Base-by-base conservation (phyloP, 805 yeast species). In the Ogataea siamensis region DNA sequence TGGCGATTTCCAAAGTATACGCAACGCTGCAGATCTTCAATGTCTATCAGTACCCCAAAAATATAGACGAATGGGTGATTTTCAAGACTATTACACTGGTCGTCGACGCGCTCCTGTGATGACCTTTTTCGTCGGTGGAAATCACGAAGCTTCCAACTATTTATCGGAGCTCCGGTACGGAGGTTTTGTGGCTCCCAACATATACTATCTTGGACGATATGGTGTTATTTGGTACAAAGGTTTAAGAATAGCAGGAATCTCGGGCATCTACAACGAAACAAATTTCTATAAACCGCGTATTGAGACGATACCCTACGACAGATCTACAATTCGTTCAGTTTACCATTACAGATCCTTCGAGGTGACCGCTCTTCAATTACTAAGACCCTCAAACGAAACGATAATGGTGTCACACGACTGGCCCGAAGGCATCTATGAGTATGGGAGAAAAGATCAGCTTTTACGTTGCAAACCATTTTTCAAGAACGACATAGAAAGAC, bases 171-270 rank as follows among this genome's bases (percentile, higher is more conserved):
- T 89, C 41, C 76, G 75, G 42, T 74, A 71, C 57, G 99, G 99
- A 9, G 99, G 99, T 0, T 93, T 91, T 86, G 89, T 85, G 1
- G 94, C 95, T 1, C 86, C 87, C 1, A 80, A 83, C 46, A 86
- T 93, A 10, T 93, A 82, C 60, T 93, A 78, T 55, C 54, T 93
- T 50, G 99, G 99, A 0, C 76, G 77, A 28, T 74, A 81, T 13
- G 87, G 88, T 11, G 78, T 78, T 2, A 63, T 93, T 2, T 78
- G 85, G 80, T 84, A 65, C 51, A 75, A 73, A 46, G 96, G 96
- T 0, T 47, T 91, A 5, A 66, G 83, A 43, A 85, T 93, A 17
- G 83, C 78, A 16, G 96, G 96, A 0, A 46, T 85, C 7, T 83
- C 95, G 34, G 99, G 99, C 0, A 88, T 93, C 3, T 89, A 67